Evolutionary conservation across 306 rosid species (phyloP), one percentile per base, ranked within the genome.

Genomic region (Pterocarpus macrocarpus): DNA sequence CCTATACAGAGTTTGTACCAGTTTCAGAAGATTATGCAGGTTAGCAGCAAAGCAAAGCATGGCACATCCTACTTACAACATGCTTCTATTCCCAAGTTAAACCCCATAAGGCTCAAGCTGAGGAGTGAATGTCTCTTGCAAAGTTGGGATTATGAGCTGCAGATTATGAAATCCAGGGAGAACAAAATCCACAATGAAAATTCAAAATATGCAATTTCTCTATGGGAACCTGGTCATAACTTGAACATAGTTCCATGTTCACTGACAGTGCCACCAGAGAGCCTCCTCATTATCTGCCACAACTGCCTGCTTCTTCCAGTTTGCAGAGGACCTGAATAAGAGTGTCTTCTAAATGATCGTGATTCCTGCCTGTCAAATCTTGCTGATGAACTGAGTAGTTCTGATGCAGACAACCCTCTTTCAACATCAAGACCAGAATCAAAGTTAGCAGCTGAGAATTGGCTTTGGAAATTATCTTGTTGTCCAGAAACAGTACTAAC

Each of bases 191-290:
- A 22, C 68, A 49, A 5, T 12, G 39, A 16, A 56, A 32, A 4
- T 47, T 38, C 14, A 69, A 71, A 32, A 61, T 9, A 35, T 34
- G 65, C 44, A 80, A 55, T 56, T 36, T 33, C 45, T 88, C 75
- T 76, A 53, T 83, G 75, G 15, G 85, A 88, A 73, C 88, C 79
- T 53, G 81, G 77, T 88, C 90, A 89, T 53, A 82, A 83, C 65
- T 79, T 87, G 28, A 85, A 76, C 84, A 82, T 85, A 12, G 41
- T 72, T 47, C 91, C 90, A 71, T 89, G 94, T 55, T 94, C 98
- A 74, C 96, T 89, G 82, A 87, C 88, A 79, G 91, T 92, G 53
- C 94, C 94, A 63, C 90, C 82, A 4, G 97, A 94, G 35, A 84
- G 85, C 61, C 90, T 84, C 83, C 90, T 90, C 69, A 89, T 80